Conservation (phyloP, 495 filamentous ascomycete genomes). For the Haplographium delicatum region DNA sequence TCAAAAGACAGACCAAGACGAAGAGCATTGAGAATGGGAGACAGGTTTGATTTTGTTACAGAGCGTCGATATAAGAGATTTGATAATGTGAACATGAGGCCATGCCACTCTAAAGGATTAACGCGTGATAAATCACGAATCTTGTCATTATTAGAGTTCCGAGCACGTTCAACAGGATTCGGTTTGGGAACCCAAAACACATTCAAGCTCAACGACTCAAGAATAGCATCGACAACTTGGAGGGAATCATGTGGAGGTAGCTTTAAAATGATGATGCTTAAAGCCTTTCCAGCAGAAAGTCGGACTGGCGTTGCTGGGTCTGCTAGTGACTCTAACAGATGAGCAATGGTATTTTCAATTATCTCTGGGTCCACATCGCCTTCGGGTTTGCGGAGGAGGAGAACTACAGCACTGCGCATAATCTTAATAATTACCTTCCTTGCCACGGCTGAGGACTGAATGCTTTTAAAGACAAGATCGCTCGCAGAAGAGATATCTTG, state of each 20-base stretch:
- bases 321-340: conserved; percentile 58
- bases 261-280: conserved; percentile 77
- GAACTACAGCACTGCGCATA: conserved; percentile 61
- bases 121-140: conserved; percentile 64
- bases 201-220: conserved; percentile 68
- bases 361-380: conserved; percentile 35
- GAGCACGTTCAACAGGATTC: no score
- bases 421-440: conserved; percentile 81
- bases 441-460: conserved; percentile 66
- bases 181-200: conserved; percentile 31
- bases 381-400: conserved; percentile 43
- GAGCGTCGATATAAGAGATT: conserved; percentile 78
- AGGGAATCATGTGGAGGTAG: conserved; percentile 72
- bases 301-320: conserved; percentile 89
- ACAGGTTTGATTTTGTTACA: conserved; percentile 58
- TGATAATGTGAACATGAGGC: conserved; percentile 77
- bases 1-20: conserved; percentile 77
- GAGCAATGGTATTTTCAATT: conserved; percentile 72
- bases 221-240: conserved; percentile 80
- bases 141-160: conserved; percentile 26
- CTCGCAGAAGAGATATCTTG: conserved; percentile 38
- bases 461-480: conserved; percentile 37
- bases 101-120: conserved; percentile 84
- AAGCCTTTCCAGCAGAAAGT: conserved; percentile 85
- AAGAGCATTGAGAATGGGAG: conserved; percentile 64